Evolutionary conservation across 768 basidiomycete genomes (phyloP), one percentile per base, ranked within the genome.

Genomic region (Rhizopogon sp.): DNA sequence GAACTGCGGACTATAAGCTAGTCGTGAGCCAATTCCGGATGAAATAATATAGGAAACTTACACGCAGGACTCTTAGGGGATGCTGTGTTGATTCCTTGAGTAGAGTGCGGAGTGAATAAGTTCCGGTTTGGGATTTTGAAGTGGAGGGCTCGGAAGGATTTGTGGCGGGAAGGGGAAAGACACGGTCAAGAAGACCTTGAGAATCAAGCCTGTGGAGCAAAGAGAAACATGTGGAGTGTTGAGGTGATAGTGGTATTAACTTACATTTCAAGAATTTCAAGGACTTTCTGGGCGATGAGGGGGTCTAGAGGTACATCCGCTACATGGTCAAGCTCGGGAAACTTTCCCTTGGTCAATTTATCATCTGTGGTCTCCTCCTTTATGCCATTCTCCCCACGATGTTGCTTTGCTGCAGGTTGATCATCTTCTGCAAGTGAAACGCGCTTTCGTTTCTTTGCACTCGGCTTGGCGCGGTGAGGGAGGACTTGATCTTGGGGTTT

Each of bases 181-280:
- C 85, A 61, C 90, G 85, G 75, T 92, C 89, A 9, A 93, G 82
- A 5, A 93, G 74, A 45, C 84, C 87, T 60, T 89, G 88, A 0
- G 77, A 77, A 67, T 93, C 90, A 57, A 82, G 72, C 61, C 87
- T 88, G 64, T 20, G 43, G 45, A 57, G 6, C 39, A 43, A 37
- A 50, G 22, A 43, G 6, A 9, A 39, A 39, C 5, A 31, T 56
- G 50, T 52, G 33, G 28, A 5, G 49, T 40, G 11, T 17, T 2
- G 11, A 29, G 22, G 25, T 35, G 41, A 50, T 16, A 13, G 17
- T 16, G 0, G 22, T 6, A 37, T 16, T 31, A 14, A 72, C 77
- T 56, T 57, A 85, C 84, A 75, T 71, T 60, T 80, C 75, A 54
- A 88, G 79, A 51, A 87, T 74, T 62, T 81, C 76, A 46, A 87